phyloP scores from a whole-genome alignment of 257 asterid species.

The Capsicum baccatum region DNA sequence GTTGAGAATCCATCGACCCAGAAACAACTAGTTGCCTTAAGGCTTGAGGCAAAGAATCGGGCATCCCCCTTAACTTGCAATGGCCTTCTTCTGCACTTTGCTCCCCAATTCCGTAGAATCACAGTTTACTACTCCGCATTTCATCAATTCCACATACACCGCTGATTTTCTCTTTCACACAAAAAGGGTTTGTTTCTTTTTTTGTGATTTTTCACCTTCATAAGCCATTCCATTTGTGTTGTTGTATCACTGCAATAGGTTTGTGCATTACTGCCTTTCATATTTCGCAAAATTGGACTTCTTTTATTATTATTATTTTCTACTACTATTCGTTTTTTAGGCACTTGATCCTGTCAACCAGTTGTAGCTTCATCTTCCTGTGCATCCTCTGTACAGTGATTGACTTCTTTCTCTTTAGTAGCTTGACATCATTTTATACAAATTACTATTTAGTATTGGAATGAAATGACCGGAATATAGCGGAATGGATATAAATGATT shows the following conservation, averaged over 20 bases:
- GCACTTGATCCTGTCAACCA: not conserved
- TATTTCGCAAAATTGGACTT: not conserved
- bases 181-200: not conserved
- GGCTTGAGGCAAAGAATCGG: slow-evolving; percentile 57
- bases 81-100: slow-evolving; percentile 45
- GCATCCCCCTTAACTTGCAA: slow-evolving; percentile 53
- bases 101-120: slow-evolving; percentile 11
- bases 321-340: not conserved
- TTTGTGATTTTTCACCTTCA: not conserved
- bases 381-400: slow-evolving; percentile 5
- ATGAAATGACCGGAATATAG: not conserved
- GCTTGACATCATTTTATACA: not conserved
- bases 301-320: not conserved
- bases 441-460: not conserved
- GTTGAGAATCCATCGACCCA: slow-evolving; percentile 9
- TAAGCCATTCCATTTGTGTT: not conserved
- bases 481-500: not conserved
- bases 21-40: slow-evolving; percentile 25
- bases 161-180: not conserved
- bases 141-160: not conserved
- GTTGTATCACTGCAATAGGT: not conserved
- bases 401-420: not conserved
- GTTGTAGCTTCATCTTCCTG: not conserved
- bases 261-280: not conserved
- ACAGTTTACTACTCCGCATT: not conserved